A percentile compares a stretch with the other conserved stretches of the same genome.
Conservation (phyloP, 1,284 basidiomycete species). For the Rhodotorula sp. region DNA sequence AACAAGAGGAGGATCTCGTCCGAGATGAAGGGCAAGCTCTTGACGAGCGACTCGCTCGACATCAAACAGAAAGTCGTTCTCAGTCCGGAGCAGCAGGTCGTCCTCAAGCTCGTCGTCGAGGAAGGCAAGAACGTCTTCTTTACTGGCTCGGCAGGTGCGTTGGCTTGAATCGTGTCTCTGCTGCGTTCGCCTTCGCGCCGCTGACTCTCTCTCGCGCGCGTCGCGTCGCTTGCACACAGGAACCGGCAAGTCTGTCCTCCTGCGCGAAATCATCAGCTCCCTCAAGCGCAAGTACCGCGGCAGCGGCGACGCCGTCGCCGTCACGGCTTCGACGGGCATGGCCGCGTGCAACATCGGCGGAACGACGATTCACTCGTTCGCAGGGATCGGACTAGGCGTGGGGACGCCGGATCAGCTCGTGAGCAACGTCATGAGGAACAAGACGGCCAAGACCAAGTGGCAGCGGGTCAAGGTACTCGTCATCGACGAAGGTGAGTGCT, state of each 20-base stretch:
- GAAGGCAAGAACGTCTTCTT: slow-evolving; percentile 83
- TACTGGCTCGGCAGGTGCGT: slow-evolving; percentile 85
- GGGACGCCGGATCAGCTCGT: slow-evolving; percentile 65
- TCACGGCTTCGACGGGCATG: slow-evolving; percentile 87
- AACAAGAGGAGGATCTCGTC: background rate
- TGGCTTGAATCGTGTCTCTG: background rate
- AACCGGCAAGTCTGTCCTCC: slow-evolving; percentile 89
- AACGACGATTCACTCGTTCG: slow-evolving; percentile 88
- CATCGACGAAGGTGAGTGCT: slow-evolving; percentile 80
- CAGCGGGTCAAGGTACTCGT: slow-evolving; percentile 73
- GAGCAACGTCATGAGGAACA: slow-evolving; percentile 68
- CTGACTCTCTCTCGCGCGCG: background rate
- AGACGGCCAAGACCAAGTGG: slow-evolving; percentile 69
- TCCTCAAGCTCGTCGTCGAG: slow-evolving; percentile 68
- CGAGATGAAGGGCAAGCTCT: slow-evolving; percentile 14
- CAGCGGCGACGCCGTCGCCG: slow-evolving; percentile 63
- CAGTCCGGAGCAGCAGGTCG: slow-evolving; percentile 77
- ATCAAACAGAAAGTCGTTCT: slow-evolving; percentile 56
- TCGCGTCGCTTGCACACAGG: slow-evolving; percentile 54
- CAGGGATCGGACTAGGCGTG: slow-evolving; percentile 77
- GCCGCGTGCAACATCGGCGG: slow-evolving; percentile 94
- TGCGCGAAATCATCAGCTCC: slow-evolving; percentile 79
- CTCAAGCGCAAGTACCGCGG: slow-evolving; percentile 57
- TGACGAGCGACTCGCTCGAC: slow-evolving; percentile 41
- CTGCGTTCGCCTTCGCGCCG: slow-evolving; percentile 10